phyloP scores from a whole-genome alignment of 352 stramenopile genomes.

The Phytophthora ramorum region DNA sequence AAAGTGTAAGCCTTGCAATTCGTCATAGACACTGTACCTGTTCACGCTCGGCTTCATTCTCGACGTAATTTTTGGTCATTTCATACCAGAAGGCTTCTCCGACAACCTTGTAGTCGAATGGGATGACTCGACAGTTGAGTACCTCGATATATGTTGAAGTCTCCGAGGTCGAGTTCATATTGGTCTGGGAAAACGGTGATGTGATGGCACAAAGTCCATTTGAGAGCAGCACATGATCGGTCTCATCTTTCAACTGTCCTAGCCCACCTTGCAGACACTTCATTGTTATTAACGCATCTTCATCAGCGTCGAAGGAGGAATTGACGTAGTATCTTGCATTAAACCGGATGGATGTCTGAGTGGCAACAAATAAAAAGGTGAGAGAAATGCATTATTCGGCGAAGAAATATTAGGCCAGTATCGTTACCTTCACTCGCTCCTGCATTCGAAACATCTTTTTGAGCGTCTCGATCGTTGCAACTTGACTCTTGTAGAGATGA shows the following conservation, averaged over 20 bases:
- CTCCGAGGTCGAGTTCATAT: not conserved
- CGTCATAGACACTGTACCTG: slow-evolving; percentile 1
- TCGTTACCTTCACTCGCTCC: not conserved
- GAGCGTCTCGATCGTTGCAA: not conserved
- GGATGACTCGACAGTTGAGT: not conserved
- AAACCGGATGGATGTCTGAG: not conserved
- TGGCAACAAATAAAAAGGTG: no score
- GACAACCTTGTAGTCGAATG: slow-evolving; percentile 4
- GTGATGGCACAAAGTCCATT: not conserved
- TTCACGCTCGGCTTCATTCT: not conserved
- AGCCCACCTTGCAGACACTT: not conserved
- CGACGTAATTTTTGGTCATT: slow-evolving; percentile 4
- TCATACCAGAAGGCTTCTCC: slow-evolving; percentile 8
- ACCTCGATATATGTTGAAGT: not conserved
- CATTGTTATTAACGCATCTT: not conserved
- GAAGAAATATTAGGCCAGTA: no score
- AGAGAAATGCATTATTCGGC: no score
- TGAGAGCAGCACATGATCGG: not conserved
- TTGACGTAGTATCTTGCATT: not conserved
- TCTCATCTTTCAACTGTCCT: not conserved
- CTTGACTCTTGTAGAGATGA: not conserved
- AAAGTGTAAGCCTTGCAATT: no score
- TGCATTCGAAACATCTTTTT: not conserved
- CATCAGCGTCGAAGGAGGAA: slow-evolving; percentile 3
- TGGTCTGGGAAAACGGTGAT: not conserved